Base-by-base conservation (phyloP, 1,284 basidiomycete genomes). In the Marasmius tenuissimus region DNA sequence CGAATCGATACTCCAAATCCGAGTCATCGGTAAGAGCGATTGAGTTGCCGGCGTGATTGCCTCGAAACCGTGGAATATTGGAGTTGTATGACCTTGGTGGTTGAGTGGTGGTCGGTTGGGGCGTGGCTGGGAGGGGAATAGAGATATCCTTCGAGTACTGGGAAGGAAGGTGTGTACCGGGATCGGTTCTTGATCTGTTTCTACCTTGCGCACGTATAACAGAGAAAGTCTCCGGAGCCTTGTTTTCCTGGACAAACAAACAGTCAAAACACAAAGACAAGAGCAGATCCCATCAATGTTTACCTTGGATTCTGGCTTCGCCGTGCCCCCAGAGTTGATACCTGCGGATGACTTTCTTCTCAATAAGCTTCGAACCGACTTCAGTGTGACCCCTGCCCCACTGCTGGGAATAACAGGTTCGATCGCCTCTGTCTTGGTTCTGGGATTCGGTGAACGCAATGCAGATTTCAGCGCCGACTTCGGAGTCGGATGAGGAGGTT, bases 391-490 rank as follows among this genome's bases (percentile, higher is more conserved):
- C 12, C 69, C 67, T 16, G 61, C 59, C 48, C 63, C 61, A 40
- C 57, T 50, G 38, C 33, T 52, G 6, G 66, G 27, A 12, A 67
- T 55, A 8, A 67, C 62, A 12, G 69, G 20, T 18, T 27, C 33
- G 48, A 37, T 14, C 20, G 58, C 2, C 27, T 58, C 52, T 10
- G 70, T 45, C 35, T 58, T 60, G 10, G 52, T 7, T 57, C 73
- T 73, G 1, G 73, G 70, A 9, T 71, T 73, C 11, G 78, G 74
- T 8, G 76, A 72, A 40, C 76, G 75, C 47, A 81, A 67, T 20
- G 76, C 73, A 14, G 79, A 78, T 63, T 82, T 83, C 11, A 82
- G 66, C 5, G 71, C 68, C 35, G 74, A 71, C 65, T 77, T 81
- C 12, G 68, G 64, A 18, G 73, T 71, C 7, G 66, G 65, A 61